Percentiles rank a stretch among this genome's conserved stretches.
phyloP scores from a whole-genome alignment of 2,329 filamentous ascomycete genomes.

The Beauveria sp. region DNA sequence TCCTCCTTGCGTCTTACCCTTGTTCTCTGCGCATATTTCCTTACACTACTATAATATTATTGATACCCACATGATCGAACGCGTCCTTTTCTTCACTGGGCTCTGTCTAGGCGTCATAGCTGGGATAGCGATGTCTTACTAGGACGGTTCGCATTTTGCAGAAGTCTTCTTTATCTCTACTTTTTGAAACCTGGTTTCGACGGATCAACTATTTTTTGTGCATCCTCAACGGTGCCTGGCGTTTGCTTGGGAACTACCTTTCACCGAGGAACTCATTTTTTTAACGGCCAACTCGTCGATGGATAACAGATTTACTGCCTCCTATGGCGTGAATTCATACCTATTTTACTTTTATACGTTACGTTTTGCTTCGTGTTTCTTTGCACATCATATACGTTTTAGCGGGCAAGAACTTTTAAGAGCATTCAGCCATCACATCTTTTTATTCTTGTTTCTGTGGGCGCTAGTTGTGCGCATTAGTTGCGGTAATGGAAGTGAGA shows the following conservation, averaged over 20 bases:
- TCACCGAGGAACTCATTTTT: background rate
- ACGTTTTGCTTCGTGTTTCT: background rate
- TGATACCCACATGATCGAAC: constrained; percentile 7
- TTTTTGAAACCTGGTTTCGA: background rate
- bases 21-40: background rate
- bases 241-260: background rate
- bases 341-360: background rate
- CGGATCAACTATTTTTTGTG: background rate
- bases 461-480: background rate
- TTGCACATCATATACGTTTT: background rate
- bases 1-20: background rate
- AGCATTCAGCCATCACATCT: background rate
- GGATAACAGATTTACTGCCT: background rate
- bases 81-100: background rate
- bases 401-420: background rate
- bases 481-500: background rate
- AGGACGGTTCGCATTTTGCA: background rate
- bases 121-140: background rate
- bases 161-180: background rate
- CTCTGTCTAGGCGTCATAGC: background rate
- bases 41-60: constrained; percentile 4
- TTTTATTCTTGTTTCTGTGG: background rate
- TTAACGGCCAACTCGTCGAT: background rate
- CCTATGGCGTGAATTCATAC: background rate
- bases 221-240: background rate